These are phyloP conservation scores for Solanum hybrid DNA, from an alignment of 305 asterid species.

Conservation along the genomic window DNA sequence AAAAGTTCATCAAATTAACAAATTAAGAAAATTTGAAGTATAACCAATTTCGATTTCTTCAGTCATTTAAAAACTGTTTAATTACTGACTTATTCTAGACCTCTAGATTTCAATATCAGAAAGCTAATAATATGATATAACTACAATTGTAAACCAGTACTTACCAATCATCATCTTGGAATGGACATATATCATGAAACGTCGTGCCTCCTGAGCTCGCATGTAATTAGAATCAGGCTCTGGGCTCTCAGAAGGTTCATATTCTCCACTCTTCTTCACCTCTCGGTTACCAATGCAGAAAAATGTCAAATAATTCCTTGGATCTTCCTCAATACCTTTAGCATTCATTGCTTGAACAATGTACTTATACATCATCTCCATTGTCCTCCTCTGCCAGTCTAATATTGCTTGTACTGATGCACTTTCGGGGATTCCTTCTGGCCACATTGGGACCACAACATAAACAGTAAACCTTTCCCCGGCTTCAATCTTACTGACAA, in stretches of 20 bases:
- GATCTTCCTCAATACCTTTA: constrained; percentile 61
- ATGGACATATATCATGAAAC: constrained; percentile 93
- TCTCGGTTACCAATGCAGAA: constrained; percentile 81
- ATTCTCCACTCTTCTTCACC: constrained; percentile 60
- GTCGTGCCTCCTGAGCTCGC: constrained; percentile 66
- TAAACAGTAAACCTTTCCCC: constrained; percentile 75
- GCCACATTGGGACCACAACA: constrained; percentile 90
- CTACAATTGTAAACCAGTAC: neutral
- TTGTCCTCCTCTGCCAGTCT: constrained; percentile 86
- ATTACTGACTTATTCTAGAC: neutral
- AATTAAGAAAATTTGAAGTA: neutral
- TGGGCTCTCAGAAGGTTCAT: constrained; percentile 57
- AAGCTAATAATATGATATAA: neutral
- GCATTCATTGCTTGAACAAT: constrained; percentile 50
- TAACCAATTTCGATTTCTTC: neutral
- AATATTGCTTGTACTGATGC: constrained; percentile 77
- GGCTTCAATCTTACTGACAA: constrained; percentile 67
- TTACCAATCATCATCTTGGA: constrained; percentile 91
- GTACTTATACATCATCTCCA: constrained; percentile 82
- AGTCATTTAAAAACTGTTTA: neutral
- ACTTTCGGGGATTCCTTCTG: constrained; percentile 81
- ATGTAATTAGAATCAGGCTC: constrained; percentile 56
- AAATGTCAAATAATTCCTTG: constrained; percentile 69
- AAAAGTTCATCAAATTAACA: neutral
- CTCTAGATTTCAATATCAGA: constrained; percentile 26